Evolutionary conservation across 179 eudicot species (phyloP).

Genomic region (Dionaea muscipula): DNA sequence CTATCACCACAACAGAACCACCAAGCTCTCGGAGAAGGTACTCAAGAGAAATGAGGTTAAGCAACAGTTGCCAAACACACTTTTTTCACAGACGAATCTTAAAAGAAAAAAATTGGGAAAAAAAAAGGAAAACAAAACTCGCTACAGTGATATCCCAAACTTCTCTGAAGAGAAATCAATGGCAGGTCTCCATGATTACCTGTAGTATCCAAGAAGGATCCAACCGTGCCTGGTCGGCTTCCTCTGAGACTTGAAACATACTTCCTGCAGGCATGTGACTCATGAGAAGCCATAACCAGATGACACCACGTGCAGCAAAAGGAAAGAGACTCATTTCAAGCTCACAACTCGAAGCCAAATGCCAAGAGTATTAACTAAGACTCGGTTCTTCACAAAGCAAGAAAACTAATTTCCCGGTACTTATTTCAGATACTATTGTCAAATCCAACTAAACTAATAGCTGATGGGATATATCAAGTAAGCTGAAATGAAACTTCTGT

Average conservation of each 20-base stretch:
- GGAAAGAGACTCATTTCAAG: background rate
- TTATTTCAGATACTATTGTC: too few relatives aligned
- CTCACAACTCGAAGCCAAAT: background rate
- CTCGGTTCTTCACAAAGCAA: too few relatives aligned
- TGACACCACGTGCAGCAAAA: background rate
- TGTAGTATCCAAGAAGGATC: slow-evolving; percentile 47
- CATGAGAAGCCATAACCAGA: slow-evolving; percentile 2
- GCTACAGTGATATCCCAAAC: too few relatives aligned
- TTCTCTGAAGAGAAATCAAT: background rate
- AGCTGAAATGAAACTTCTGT: too few relatives aligned
- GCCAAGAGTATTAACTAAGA: slow-evolving; percentile 3
- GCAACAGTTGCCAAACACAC: too few relatives aligned
- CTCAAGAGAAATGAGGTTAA: too few relatives aligned
- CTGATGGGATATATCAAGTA: too few relatives aligned
- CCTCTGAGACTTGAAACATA: slow-evolving; percentile 73
- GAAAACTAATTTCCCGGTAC: too few relatives aligned
- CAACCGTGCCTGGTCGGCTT: slow-evolving; percentile 56
- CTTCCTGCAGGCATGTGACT: slow-evolving; percentile 48
- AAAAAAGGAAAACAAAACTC: background rate
- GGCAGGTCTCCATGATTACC: slow-evolving; percentile 30
- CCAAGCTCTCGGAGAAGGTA: too few relatives aligned
- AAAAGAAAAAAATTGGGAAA: background rate
- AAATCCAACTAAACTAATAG: too few relatives aligned
- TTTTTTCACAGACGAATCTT: too few relatives aligned
- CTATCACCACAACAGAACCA: too few relatives aligned